Evolutionary conservation across 2,329 filamentous ascomycete species (phyloP), one percentile per base, ranked within the genome.

Genomic region (Phoma herbarum): DNA sequence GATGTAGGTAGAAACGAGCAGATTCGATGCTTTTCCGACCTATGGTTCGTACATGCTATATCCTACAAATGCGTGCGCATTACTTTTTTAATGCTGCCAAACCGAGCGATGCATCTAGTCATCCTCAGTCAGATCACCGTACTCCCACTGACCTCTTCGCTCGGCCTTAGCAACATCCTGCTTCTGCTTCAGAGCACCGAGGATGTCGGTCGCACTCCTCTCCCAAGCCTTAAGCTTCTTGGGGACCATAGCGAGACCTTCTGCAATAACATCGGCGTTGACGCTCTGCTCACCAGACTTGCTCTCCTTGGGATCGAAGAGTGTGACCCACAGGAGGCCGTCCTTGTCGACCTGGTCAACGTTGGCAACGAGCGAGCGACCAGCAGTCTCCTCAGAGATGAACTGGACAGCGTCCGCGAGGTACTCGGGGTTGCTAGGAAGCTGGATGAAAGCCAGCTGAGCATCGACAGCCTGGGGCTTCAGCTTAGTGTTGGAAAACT

Each of bases 81-180:
- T 25, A 33, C 10, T 45, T 41, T 41, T 42, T 58, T 52, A 16
- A n/a, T 11, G 44, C 46, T 35, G 42, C 51, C 37, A 39, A 39
- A 23, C 43, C 28, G 50, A 49, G 64, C 59, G 31, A 57, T 26
- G 41, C 48, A 39, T 25, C 54, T 68, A 68, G 47, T 71, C 63
- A 59, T 76, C 75, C 66, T 97, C 93, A 14, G 92, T 96, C 73
- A 97, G 84, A 77, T 98, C 95, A 68, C 95, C 95, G 79, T 98
- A 99, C 85, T 99, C 95, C 93, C 94, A 99, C 86, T 97, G 95
- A 42, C 95, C 95, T 66, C 88, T 83, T 62, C 93, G 87, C 57
- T 88, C 88, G 54, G 86, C 82, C 85, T 96, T 97, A 4, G 94
- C 94, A 77, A 89, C 84, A 33, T 85, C 83, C 82, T 96, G 90